A percentile compares a stretch with the other conserved stretches of the same genome.
phyloP scores from a whole-genome alignment of 257 asterid species.

The Solanum lycopersicoides region DNA sequence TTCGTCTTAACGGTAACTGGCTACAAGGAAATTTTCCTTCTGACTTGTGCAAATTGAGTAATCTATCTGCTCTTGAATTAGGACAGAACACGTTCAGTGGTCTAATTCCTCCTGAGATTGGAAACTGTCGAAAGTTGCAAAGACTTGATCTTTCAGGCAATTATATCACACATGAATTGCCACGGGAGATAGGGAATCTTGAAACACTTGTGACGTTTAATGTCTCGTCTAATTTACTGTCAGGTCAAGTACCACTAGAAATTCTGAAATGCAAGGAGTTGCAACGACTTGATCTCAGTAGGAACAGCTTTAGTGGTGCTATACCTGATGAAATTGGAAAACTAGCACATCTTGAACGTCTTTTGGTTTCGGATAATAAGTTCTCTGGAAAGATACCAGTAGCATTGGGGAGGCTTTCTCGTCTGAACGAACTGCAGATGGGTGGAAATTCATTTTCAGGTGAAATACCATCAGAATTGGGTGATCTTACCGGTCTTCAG shows the following conservation, averaged over 20 bases:
- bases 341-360: conserved; percentile 66
- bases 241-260: conserved; percentile 42
- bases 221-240: conserved; percentile 51
- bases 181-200: conserved; percentile 56
- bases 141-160: conserved; percentile 77
- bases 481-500: conserved; percentile 60
- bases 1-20: conserved; percentile 51
- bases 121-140: conserved; percentile 60
- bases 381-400: conserved; percentile 60
- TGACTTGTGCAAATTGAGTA: conserved; percentile 46
- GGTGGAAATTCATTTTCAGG: conserved; percentile 72
- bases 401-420: conserved; percentile 59
- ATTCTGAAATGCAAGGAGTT: conserved; percentile 60
- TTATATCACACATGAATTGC: conserved; percentile 48
- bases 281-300: conserved; percentile 79
- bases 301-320: conserved; percentile 35
- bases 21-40: conserved; percentile 65
- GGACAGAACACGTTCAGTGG: conserved; percentile 64
- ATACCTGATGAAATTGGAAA: conserved; percentile 56
- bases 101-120: conserved; percentile 44
- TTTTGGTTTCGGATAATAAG: conserved; percentile 56
- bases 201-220: conserved; percentile 63
- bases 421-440: conserved; percentile 73
- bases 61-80: conserved; percentile 72
- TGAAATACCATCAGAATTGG: conserved; percentile 60